A percentile compares a stretch with the other conserved stretches of the same genome.
phyloP scores from a whole-genome alignment of 2,329 filamentous ascomycete genomes.

The Beauveria sp. region DNA sequence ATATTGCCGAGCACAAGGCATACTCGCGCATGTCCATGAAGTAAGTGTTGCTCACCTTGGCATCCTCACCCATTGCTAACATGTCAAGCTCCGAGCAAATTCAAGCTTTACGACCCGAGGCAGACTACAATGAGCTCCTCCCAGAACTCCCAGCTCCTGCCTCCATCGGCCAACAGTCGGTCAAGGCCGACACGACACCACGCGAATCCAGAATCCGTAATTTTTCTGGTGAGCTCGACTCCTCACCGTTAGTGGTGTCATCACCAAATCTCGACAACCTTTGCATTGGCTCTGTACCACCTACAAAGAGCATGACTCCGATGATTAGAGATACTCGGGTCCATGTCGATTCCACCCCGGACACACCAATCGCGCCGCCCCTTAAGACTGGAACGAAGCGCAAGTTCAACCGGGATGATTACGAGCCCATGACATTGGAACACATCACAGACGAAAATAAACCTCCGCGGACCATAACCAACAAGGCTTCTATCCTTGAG shows the following conservation, averaged over 20 bases:
- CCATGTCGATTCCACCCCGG: constrained; percentile 2
- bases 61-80: constrained; percentile 23
- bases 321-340: constrained; percentile 9
- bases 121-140: constrained; percentile 52
- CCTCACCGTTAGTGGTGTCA: constrained; percentile 22
- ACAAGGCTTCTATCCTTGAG: constrained; percentile 24
- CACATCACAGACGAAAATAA: constrained; percentile 23
- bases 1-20: constrained; percentile 60
- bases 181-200: constrained; percentile 37
- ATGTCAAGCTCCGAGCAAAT: constrained; percentile 52
- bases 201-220: constrained; percentile 22
- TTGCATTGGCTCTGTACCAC: constrained; percentile 16
- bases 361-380: constrained; percentile 16
- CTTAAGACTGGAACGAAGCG: constrained; percentile 48
- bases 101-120: constrained; percentile 46
- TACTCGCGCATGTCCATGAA: constrained; percentile 62
- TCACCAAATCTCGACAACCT: constrained; percentile 21
- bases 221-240: not conserved
- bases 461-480: constrained; percentile 14
- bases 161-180: constrained; percentile 49
- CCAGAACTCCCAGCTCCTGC: constrained; percentile 62
- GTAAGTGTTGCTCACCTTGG: constrained; percentile 34
- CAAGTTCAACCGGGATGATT: constrained; percentile 50
- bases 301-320: constrained; percentile 20
- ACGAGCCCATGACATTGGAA: constrained; percentile 27